Evolutionary conservation across 1,284 basidiomycete genomes (phyloP), one percentile per base, ranked within the genome.

Genomic region (Cronartium ribicola): DNA sequence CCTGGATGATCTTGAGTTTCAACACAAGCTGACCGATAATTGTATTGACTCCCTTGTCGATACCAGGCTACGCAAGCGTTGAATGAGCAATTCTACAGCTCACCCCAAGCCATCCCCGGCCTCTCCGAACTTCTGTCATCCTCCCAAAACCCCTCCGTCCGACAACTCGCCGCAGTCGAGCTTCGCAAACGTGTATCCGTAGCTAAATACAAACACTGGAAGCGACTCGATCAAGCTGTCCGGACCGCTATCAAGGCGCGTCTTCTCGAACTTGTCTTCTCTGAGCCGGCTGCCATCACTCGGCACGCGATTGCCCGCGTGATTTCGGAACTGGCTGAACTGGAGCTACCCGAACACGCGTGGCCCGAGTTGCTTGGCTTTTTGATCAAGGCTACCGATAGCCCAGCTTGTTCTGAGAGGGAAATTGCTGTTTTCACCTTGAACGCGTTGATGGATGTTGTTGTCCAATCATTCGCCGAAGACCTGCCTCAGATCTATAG

Each of bases 121-220:
- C 87, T 99, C 48, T 91, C 92, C 76, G 89, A 88, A 80, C 92
- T 98, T 80, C 86, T 94, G 70, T 89, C 90, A 43, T 90, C 87
- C 79, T 91, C 91, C 40, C 90, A 90, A 20, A 90, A 94, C 79
- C 83, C 81, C 55, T 82, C 82, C 79, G 84, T 85, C 76, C 91
- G 95, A 72, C 96, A 99, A 88, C 87, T 99, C 29, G 92, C 94
- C 66, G 93, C 94, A n/a, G 94, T 98, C 75, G 96, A 99, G 84
- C 85, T 98, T 80, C 86, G 96, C 78, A 99, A 99, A 85, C 90
- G 95, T 76, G 87, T 98, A 75, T 83, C 85, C 37, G 86, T 88
- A 81, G 89, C 89, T 79, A 90, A 89, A 78, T 90, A 90, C 70
- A 88, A 88, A 81, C 83, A 94, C 51, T 98, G 96, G 95, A 85